A percentile compares a stretch with the other conserved stretches of the same genome.
Evolutionary conservation across 345 rosid genomes (phyloP).

Genomic region (Kernera saxatilis): DNA sequence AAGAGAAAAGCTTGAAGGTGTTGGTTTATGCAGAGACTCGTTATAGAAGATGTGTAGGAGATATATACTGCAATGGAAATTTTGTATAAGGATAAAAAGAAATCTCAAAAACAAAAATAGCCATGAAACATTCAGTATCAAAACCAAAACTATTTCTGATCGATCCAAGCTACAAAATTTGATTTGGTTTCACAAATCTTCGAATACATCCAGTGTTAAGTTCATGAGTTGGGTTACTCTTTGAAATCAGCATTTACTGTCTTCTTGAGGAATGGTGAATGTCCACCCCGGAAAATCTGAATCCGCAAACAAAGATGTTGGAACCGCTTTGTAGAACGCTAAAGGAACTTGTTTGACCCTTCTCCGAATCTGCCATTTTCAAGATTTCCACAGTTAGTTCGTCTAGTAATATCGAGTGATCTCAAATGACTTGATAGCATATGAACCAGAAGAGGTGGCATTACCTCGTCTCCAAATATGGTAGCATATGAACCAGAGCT

Average conservation of each 20-base stretch:
- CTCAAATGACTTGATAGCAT: not conserved
- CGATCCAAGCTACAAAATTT: conserved; percentile 15
- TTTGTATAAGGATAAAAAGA: no score
- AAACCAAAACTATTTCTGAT: not conserved
- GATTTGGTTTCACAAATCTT: not conserved
- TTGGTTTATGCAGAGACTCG: conserved; percentile 53
- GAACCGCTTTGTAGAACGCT: conserved; percentile 62
- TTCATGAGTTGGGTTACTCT: not conserved
- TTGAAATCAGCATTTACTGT: conserved; percentile 11
- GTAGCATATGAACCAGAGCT: conserved; percentile 90
- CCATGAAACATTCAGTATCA: not conserved
- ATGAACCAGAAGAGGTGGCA: not conserved
- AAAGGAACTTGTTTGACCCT: conserved; percentile 89
- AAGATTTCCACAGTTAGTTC: not conserved
- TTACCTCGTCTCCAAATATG: conserved; percentile 89
- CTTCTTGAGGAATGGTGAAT: conserved; percentile 32
- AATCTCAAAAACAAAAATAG: not conserved
- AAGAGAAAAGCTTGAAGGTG: conserved; percentile 50
- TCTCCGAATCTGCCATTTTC: conserved; percentile 51
- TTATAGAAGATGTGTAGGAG: conserved; percentile 60
- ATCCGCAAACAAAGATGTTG: conserved; percentile 62
- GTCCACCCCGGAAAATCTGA: conserved; percentile 84
- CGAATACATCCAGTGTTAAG: not conserved
- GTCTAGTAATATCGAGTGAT: not conserved
- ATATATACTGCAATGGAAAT: conserved; percentile 60